These are phyloP conservation scores for Rhizopogon rudus DNA, from an alignment of 768 basidiomycete genomes.

Conservation along the genomic window DNA sequence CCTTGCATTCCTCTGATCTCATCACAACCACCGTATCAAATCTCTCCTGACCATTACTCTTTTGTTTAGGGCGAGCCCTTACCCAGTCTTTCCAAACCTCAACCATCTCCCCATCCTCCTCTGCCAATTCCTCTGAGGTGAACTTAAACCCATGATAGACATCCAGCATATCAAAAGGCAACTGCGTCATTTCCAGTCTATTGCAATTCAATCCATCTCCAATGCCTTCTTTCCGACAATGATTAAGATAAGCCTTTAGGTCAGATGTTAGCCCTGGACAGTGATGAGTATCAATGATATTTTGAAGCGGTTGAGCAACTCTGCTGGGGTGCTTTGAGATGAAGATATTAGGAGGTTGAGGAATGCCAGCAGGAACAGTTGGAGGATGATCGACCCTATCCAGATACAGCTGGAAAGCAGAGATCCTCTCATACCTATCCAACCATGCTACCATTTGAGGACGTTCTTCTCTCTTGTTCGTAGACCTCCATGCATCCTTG, in stretches of 20 bases:
- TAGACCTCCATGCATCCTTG: constrained; percentile 31
- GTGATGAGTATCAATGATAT: not conserved
- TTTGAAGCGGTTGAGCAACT: not conserved
- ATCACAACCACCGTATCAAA: not conserved
- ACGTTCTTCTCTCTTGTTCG: constrained; percentile 30
- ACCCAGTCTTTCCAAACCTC: not conserved
- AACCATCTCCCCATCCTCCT: not conserved
- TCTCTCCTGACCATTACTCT: not conserved
- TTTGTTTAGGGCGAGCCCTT: not conserved
- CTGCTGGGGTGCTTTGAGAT: not conserved
- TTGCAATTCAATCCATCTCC: not conserved
- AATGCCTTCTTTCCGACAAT: not conserved
- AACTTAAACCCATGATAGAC: not conserved
- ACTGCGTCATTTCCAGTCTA: not conserved
- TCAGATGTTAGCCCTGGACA: not conserved
- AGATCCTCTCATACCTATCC: not conserved
- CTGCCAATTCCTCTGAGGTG: not conserved
- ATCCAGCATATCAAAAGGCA: not conserved
- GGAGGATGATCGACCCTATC: not conserved
- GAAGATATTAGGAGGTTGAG: not conserved
- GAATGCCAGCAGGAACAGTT: too few relatives aligned
- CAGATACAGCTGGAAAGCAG: not conserved
- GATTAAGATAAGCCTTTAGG: not conserved
- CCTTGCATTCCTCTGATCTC: not conserved
- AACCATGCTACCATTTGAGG: constrained; percentile 28